A percentile compares a stretch with the other conserved stretches of the same genome.
Evolutionary conservation across 2,329 filamentous ascomycete genomes (phyloP).

Genomic region (Blumeriella jaapii): DNA sequence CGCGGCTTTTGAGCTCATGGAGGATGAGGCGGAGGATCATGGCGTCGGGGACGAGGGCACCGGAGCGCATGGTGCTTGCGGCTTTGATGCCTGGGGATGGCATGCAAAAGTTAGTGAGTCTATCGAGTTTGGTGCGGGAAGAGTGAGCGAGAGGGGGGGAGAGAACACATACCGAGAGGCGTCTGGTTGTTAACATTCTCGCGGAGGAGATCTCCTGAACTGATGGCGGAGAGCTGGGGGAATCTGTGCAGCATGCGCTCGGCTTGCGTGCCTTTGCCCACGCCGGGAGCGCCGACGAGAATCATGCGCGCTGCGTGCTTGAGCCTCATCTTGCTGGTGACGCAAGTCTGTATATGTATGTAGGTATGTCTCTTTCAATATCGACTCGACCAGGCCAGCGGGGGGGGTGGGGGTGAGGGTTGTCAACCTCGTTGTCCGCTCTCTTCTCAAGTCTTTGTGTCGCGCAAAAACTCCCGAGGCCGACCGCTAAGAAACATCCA

Average conservation of each 20-base stretch:
- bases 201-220: constrained; percentile 83
- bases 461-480: constrained; percentile 5
- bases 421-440: too few species aligned
- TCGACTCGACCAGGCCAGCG: too few species aligned
- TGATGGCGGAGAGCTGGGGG: constrained; percentile 81
- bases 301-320: constrained; percentile 82
- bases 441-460: too few species aligned
- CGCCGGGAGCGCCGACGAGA: constrained; percentile 78
- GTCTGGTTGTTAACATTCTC: constrained; percentile 87
- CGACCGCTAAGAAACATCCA: constrained; percentile 19
- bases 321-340: constrained; percentile 46
- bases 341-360: too few species aligned
- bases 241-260: constrained; percentile 79
- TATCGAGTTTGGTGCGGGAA: too few species aligned
- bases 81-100: constrained; percentile 66
- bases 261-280: constrained; percentile 93
- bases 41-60: constrained; percentile 80
- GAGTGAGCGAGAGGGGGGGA: neutral
- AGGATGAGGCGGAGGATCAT: constrained; percentile 89
- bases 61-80: constrained; percentile 76
- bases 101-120: too few species aligned
- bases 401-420: too few species aligned
- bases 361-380: neutral
- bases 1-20: constrained; percentile 72
- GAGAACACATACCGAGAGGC: constrained; percentile 55